These are phyloP conservation scores for Penicillium angulare DNA, from an alignment of 495 filamentous ascomycete genomes.

Conservation along the genomic window DNA sequence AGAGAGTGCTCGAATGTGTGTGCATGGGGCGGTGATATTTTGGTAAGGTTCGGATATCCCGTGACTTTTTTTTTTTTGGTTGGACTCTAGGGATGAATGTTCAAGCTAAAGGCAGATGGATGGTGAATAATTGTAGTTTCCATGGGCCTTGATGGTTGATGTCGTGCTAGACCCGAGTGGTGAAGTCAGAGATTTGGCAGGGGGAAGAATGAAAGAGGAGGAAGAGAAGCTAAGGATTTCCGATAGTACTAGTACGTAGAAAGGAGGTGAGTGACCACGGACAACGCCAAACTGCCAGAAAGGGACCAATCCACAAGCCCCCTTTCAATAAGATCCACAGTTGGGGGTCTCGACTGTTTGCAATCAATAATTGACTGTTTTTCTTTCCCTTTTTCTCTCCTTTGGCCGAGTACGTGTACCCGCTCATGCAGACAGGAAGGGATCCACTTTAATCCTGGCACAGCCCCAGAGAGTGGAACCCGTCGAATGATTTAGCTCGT, in stretches of 20 bases:
- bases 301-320: too few species aligned
- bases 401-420: too few species aligned
- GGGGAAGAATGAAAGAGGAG: neutral
- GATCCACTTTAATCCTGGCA: too few species aligned
- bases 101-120: neutral
- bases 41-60: conserved; percentile 4
- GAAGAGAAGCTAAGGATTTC: neutral
- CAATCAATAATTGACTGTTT: too few species aligned
- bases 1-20: neutral
- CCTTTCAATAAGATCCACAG: too few species aligned
- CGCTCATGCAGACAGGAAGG: too few species aligned
- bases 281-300: too few species aligned
- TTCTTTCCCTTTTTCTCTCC: too few species aligned
- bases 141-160: neutral
- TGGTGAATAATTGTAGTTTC: neutral
- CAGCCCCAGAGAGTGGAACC: too few species aligned
- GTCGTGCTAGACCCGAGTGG: neutral
- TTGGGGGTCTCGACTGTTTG: too few species aligned
- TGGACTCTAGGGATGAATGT: neutral
- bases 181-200: neutral
- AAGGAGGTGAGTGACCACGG: too few species aligned
- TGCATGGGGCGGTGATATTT: conserved; percentile 2
- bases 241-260: neutral
- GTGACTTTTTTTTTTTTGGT: neutral
- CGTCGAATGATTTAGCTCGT: too few species aligned